Evolutionary conservation across 2,329 filamentous ascomycete genomes (phyloP).

Genomic region (Botryotinia calthae): DNA sequence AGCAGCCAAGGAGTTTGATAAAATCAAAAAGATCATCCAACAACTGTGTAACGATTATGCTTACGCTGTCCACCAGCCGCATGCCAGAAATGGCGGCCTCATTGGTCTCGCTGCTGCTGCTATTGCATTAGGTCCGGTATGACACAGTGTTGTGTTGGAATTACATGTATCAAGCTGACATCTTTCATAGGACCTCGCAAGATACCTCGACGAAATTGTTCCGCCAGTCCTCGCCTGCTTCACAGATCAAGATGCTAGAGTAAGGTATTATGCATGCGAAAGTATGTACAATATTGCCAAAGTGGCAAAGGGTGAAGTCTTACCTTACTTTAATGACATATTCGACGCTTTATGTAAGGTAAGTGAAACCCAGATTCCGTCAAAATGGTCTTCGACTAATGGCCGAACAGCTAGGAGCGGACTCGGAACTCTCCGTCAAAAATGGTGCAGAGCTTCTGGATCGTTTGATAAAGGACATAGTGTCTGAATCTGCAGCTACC

Average conservation of each 20-base stretch:
- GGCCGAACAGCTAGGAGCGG: conserved; percentile 72
- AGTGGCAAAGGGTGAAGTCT: conserved; percentile 94
- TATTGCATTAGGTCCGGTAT: conserved; percentile 86
- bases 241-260: conserved; percentile 93
- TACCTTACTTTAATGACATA: conserved; percentile 97
- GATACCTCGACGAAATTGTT: conserved; percentile 89
- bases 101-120: conserved; percentile 94
- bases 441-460: conserved; percentile 96
- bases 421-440: conserved; percentile 95
- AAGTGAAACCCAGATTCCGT: conserved; percentile 32
- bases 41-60: conserved; percentile 98
- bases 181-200: conserved; percentile 71
- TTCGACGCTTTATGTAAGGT: conserved; percentile 98
- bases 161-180: conserved; percentile 22
- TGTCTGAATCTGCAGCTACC: conserved; percentile 89
- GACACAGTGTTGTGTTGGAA: conserved; percentile 21
- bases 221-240: conserved; percentile 97
- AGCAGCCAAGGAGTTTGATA: conserved; percentile 70
- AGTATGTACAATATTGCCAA: conserved; percentile 99
- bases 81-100: conserved; percentile 92
- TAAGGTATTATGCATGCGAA: conserved; percentile 97
- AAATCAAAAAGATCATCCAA: conserved; percentile 83
- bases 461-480: conserved; percentile 92
- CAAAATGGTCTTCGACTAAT: conserved; percentile 21
- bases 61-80: conserved; percentile 93